These are phyloP conservation scores for Ceratobasidium papillatum DNA, from an alignment of 1,284 basidiomycete genomes.

Conservation along the genomic window DNA sequence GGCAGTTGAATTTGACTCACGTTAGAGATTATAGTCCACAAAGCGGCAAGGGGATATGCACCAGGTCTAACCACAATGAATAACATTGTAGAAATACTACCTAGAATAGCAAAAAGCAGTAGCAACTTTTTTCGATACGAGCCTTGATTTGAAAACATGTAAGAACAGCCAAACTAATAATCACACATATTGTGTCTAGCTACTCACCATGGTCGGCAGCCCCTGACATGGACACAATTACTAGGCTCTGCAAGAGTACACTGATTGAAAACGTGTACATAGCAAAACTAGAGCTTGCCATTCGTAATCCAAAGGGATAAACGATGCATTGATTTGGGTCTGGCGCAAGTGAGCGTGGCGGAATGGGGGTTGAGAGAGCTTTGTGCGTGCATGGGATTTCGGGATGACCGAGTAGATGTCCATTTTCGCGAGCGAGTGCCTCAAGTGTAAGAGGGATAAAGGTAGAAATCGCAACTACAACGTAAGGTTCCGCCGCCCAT, in stretches of 20 bases:
- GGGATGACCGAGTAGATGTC: conserved; percentile 29
- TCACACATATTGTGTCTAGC: background rate
- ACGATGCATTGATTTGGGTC: conserved; percentile 34
- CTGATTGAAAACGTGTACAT: conserved; percentile 39
- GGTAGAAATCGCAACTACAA: conserved; percentile 29
- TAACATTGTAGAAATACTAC: conserved; percentile 68
- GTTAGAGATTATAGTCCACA: conserved; percentile 32
- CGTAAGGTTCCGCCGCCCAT: conserved; percentile 31
- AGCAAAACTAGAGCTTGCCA: conserved; percentile 37
- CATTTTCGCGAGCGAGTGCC: conserved; percentile 35
- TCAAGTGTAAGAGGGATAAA: conserved; percentile 37
- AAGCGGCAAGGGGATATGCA: conserved; percentile 28
- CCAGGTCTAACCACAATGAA: conserved; percentile 63
- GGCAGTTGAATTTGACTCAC: background rate
- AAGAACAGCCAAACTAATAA: background rate
- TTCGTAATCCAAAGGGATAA: conserved; percentile 21
- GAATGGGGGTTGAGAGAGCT: conserved; percentile 7
- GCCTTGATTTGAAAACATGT: conserved; percentile 59
- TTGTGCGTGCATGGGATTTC: conserved; percentile 32
- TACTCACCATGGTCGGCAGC: conserved; percentile 29
- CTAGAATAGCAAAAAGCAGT: conserved; percentile 74
- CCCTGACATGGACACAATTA: conserved; percentile 32
- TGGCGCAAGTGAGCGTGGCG: conserved; percentile 1
- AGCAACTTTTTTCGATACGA: conserved; percentile 80
- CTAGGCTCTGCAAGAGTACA: conserved; percentile 35